A percentile compares a stretch with the other conserved stretches of the same genome.
phyloP scores from a whole-genome alignment of 1,284 basidiomycete species.

The Tilletia indica region DNA sequence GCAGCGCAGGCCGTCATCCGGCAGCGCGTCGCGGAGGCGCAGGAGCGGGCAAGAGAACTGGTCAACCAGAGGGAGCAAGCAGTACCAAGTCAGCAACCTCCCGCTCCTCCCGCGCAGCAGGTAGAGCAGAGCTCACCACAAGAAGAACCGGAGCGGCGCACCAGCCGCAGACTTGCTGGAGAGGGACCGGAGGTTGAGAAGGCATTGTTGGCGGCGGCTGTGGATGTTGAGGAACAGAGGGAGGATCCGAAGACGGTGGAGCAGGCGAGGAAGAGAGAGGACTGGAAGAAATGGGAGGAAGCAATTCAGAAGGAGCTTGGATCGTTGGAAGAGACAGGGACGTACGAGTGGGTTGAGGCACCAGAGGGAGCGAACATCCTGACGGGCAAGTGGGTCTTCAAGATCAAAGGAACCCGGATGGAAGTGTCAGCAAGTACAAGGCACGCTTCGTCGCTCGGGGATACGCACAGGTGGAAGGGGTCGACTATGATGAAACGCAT shows the following conservation, averaged over 20 bases:
- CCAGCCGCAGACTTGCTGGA: not conserved
- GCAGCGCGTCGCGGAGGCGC: not conserved
- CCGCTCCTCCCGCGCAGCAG: not conserved
- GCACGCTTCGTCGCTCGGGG: conserved; percentile 59
- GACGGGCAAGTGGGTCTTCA: conserved; percentile 57
- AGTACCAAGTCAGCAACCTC: too few species aligned
- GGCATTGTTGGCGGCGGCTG: not conserved
- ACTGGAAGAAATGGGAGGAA: conserved; percentile 50
- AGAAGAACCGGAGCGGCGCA: not conserved
- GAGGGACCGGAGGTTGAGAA: not conserved
- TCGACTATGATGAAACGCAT: conserved; percentile 59
- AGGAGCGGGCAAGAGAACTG: not conserved
- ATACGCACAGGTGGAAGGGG: conserved; percentile 57
- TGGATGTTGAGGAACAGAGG: not conserved
- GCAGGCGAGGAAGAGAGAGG: conserved; percentile 44
- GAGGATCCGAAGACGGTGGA: conserved; percentile 25
- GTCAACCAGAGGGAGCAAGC: not conserved
- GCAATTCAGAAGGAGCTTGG: conserved; percentile 52
- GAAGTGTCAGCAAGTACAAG: conserved; percentile 54
- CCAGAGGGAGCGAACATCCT: conserved; percentile 45
- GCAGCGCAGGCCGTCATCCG: not conserved
- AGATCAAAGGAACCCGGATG: conserved; percentile 55
- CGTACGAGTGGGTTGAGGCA: conserved; percentile 41
- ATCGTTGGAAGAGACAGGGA: conserved; percentile 38
- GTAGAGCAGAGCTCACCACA: not conserved